These are phyloP conservation scores for Tolypocladium paradoxum DNA, from an alignment of 2,329 filamentous ascomycete species.

Conservation along the genomic window DNA sequence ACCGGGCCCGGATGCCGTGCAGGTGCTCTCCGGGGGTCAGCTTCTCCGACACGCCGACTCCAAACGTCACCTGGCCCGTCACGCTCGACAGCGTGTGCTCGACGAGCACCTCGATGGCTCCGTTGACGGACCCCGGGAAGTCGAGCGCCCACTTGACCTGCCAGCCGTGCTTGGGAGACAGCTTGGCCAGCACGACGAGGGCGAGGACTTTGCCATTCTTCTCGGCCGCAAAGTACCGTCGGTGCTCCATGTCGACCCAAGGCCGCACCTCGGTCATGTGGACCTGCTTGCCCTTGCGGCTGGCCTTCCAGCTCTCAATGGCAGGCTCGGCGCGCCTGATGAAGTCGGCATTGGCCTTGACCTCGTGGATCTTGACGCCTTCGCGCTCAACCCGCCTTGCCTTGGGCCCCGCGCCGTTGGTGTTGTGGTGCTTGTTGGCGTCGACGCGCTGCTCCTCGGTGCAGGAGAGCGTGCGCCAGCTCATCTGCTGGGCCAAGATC, in stretches of 20 bases:
- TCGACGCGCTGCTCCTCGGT: slow-evolving; percentile 83
- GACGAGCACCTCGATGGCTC: slow-evolving; percentile 77
- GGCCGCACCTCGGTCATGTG: slow-evolving; percentile 84
- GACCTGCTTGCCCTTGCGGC: slow-evolving; percentile 74
- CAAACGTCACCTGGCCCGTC: slow-evolving; percentile 64
- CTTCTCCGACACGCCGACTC: slow-evolving; percentile 65
- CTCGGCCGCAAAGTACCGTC: slow-evolving; percentile 75
- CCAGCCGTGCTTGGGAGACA: slow-evolving; percentile 74
- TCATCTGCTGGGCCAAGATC: slow-evolving; percentile 66
- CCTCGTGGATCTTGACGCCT: slow-evolving; percentile 68
- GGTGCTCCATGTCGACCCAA: slow-evolving; percentile 74
- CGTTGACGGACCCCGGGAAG: slow-evolving; percentile 77
- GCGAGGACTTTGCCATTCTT: slow-evolving; percentile 64
- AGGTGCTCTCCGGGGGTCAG: slow-evolving; percentile 74
- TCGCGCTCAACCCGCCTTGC: slow-evolving; percentile 72
- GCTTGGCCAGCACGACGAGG: slow-evolving; percentile 72
- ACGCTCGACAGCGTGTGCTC: slow-evolving; percentile 51
- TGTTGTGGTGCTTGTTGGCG: slow-evolving; percentile 56
- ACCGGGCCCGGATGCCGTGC: slow-evolving; percentile 67
- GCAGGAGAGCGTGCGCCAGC: slow-evolving; percentile 83
- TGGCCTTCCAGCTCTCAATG: slow-evolving; percentile 68
- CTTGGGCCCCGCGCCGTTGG: slow-evolving; percentile 54
- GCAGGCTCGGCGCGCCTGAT: slow-evolving; percentile 59
- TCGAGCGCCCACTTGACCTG: slow-evolving; percentile 96
- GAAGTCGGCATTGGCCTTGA: slow-evolving; percentile 59